A percentile compares a stretch with the other conserved stretches of the same genome.
phyloP scores from a whole-genome alignment of 805 yeast species.

The Spencermartinsiella europaea region DNA sequence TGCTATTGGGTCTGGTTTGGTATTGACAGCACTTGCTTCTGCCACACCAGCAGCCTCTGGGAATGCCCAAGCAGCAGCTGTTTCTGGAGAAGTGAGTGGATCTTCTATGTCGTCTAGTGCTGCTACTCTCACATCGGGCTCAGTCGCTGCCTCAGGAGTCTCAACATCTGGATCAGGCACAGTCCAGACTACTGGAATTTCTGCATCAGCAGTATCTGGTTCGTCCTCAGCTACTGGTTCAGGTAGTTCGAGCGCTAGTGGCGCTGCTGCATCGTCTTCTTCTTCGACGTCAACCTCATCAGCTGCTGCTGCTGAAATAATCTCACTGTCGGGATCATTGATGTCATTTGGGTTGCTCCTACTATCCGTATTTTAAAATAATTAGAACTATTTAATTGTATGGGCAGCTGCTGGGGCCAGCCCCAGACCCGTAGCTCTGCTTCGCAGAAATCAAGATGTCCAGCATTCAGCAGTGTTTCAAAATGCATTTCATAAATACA shows the following conservation, averaged over 20 bases:
- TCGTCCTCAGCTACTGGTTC: no score
- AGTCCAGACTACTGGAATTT: background rate
- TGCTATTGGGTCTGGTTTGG: background rate
- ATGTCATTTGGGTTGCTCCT: background rate
- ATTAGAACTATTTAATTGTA: no score
- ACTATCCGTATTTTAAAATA: background rate
- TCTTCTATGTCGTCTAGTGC: slow-evolving; percentile 6
- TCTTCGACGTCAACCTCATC: background rate
- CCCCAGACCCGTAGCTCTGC: no score
- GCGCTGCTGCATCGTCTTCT: background rate
- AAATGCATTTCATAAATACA: no score
- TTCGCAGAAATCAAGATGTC: no score
- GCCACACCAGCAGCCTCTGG: no score
- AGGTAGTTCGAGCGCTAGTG: background rate
- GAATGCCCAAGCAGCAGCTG: background rate
- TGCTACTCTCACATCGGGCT: no score
- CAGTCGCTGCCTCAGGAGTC: no score
- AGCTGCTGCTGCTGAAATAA: background rate
- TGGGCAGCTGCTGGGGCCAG: no score
- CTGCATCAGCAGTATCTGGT: no score
- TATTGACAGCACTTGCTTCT: background rate
- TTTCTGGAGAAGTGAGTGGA: slow-evolving; percentile 8
- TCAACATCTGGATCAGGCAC: no score
- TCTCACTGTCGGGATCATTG: background rate
- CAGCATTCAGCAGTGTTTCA: no score